phyloP scores from a whole-genome alignment of 75 land plant genomes.

The Sequoia sempervirens region DNA sequence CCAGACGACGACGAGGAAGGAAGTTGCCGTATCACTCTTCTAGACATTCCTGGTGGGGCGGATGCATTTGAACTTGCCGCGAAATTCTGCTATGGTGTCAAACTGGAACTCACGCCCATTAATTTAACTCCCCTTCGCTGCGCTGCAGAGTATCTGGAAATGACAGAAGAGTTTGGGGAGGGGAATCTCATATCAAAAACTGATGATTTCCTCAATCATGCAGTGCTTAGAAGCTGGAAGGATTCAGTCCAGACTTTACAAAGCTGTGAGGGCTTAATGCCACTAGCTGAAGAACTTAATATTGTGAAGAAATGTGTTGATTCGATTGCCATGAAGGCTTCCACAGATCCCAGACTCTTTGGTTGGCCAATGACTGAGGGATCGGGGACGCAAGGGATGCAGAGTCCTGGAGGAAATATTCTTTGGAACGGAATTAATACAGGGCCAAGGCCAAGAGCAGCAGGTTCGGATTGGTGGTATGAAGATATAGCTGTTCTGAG shows the following conservation, averaged over 20 bases:
- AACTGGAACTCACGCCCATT: constrained; percentile 48
- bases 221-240: constrained; percentile 51
- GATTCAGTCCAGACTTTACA: constrained; percentile 59
- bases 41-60: constrained; percentile 74
- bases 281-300: constrained; percentile 55
- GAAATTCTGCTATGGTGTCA: constrained; percentile 93
- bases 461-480: constrained; percentile 55
- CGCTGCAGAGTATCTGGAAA: constrained; percentile 76
- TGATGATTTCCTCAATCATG: constrained; percentile 62
- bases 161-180: constrained; percentile 80
- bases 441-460: constrained; percentile 23
- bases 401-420: constrained; percentile 36
- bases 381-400: constrained; percentile 13
- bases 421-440: constrained; percentile 68
- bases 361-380: constrained; percentile 57
- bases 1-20: constrained; percentile 33
- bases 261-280: constrained; percentile 54
- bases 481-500: constrained; percentile 60
- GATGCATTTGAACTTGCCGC: constrained; percentile 82
- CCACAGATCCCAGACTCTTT: constrained; percentile 54
- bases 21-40: constrained; percentile 30
- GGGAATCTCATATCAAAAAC: constrained; percentile 66
- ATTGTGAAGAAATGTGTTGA: constrained; percentile 71
- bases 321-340: constrained; percentile 48
- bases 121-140: constrained; percentile 75